A percentile compares a stretch with the other conserved stretches of the same genome.
Evolutionary conservation across 225 moss, liverwort and hornwort genomes (phyloP).

Genomic region (Straminergon stramineum): DNA sequence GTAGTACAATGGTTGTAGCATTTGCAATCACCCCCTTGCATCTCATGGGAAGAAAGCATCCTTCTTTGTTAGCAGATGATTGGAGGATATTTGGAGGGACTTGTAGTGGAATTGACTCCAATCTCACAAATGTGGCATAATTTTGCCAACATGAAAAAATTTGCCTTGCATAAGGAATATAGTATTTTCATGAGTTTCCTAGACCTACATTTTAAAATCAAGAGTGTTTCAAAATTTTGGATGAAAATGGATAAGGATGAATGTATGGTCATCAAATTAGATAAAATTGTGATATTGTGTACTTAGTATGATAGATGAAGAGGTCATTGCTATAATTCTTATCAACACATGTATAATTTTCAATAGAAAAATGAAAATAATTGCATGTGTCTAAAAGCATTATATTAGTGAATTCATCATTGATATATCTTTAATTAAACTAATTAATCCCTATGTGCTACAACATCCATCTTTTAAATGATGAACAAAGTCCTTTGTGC

Average conservation of each 20-base stretch:
- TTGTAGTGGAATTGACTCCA: not conserved
- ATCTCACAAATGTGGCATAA: fast-evolving
- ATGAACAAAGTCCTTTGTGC: not conserved
- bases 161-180: not conserved
- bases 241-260: not conserved
- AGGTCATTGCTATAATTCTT: too few species aligned
- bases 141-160: not conserved
- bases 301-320: not conserved
- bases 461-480: not conserved
- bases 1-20: too few species aligned
- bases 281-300: not conserved
- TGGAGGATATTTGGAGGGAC: not conserved
- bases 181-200: not conserved
- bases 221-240: not conserved
- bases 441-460: not conserved
- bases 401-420: not conserved
- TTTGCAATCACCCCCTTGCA: too few species aligned
- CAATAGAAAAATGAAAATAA: too few species aligned
- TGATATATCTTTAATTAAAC: not conserved
- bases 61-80: too few species aligned
- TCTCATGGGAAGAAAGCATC: not conserved
- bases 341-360: too few species aligned
- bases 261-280: not conserved
- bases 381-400: not conserved
- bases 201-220: not conserved